Evolutionary conservation across 352 stramenopile species (phyloP).

Genomic region (Globisporangium cederbergense): DNA sequence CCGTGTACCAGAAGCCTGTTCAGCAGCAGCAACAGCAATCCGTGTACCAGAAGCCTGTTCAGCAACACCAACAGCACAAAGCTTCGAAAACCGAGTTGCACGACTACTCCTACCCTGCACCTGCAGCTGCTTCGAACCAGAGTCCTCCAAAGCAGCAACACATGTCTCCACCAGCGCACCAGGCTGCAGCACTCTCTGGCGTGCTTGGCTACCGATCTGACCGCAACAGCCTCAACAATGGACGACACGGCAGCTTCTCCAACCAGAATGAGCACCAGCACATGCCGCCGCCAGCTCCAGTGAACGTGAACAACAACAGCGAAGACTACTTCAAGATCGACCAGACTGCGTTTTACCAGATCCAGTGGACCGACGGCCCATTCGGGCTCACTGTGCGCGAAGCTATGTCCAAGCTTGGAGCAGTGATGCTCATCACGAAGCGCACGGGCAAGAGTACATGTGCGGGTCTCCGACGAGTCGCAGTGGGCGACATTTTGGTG

Average conservation of each 20-base stretch:
- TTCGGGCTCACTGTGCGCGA: conserved; percentile 83
- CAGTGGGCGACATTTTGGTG: conserved; percentile 73
- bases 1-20: too few species aligned
- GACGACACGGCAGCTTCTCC: conserved; percentile 3
- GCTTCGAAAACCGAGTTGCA: conserved; percentile 10
- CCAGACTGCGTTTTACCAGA: conserved; percentile 65
- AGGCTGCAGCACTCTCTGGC: background rate
- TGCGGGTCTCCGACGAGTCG: conserved; percentile 64
- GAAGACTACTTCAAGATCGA: conserved; percentile 66
- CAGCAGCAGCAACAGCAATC: conserved; percentile 12
- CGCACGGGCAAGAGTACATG: conserved; percentile 75
- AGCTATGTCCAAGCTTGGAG: conserved; percentile 55
- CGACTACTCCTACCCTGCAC: conserved; percentile 3
- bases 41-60: conserved; percentile 19
- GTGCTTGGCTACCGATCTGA: conserved; percentile 1
- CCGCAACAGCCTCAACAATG: background rate
- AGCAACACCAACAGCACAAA: conserved; percentile 19
- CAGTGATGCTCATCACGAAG: conserved; percentile 79
- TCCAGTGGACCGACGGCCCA: conserved; percentile 77
- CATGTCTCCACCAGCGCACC: background rate
- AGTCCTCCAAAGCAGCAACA: conserved; percentile 4
- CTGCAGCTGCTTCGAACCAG: background rate
- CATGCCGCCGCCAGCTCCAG: background rate
- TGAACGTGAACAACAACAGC: conserved; percentile 26
- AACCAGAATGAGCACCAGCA: conserved; percentile 5